These are phyloP conservation scores for Lichtheimia ornata DNA, from an alignment of 371 early-diverging fungal species.

Conservation along the genomic window DNA sequence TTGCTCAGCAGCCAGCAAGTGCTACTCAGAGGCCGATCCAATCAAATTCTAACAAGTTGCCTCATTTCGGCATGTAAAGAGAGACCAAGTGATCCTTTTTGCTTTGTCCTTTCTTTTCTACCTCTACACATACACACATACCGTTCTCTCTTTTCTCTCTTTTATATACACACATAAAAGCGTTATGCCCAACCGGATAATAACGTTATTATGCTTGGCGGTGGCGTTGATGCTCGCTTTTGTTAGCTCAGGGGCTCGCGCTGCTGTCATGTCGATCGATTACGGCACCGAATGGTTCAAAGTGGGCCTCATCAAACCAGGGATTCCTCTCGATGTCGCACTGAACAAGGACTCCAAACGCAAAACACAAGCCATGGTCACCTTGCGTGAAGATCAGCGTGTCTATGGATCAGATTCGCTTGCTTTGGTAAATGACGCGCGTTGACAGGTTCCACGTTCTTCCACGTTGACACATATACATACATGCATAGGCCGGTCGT, in stretches of 20 bases:
- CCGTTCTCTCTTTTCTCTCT: neutral
- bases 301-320: constrained; percentile 90
- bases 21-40: neutral
- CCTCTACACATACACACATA: neutral
- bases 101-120: neutral
- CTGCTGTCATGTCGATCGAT: constrained; percentile 93
- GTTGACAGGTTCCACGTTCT: neutral
- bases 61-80: neutral
- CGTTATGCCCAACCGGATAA: constrained; percentile 5
- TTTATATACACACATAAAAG: neutral
- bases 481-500: constrained; percentile 68
- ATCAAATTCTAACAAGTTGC: neutral
- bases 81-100: neutral
- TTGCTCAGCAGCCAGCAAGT: neutral
- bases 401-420: constrained; percentile 89
- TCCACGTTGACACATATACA: neutral
- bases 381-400: constrained; percentile 80
- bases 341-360: constrained; percentile 95
- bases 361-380: constrained; percentile 85
- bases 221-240: neutral
- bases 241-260: constrained; percentile 14
- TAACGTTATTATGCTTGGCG: constrained; percentile 9
- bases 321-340: constrained; percentile 89
- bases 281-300: constrained; percentile 97
- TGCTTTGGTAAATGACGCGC: constrained; percentile 57